Base-by-base conservation (phyloP, 176 grass and related monocot species). In the Hyparrhenia diplandra region DNA sequence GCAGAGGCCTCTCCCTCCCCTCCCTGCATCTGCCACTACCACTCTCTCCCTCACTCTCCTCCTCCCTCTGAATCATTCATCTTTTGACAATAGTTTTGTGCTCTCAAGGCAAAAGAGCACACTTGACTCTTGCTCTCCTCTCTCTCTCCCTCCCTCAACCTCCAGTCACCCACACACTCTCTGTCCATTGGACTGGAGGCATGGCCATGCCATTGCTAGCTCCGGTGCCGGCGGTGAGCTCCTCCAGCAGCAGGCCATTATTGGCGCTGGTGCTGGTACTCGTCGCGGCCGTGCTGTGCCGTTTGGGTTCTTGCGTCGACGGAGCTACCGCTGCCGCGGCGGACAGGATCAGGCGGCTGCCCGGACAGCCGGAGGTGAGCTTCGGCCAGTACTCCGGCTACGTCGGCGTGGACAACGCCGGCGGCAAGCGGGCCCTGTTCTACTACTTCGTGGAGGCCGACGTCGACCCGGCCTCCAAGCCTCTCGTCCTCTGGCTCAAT, bases 371-470 rank as follows among this genome's bases (percentile, higher is more conserved):
- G 16, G 83, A 91, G 62, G 92, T 98, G 66, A 87, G 49, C 80
- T 98, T 98, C 67, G 85, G 52, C 65, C 96, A 98, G 82, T 92
- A 89, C 91, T 93, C 92, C 13, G 96, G 92, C 23, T 98, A 98
- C 80, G 73, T 98, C 49, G 75, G 41, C 1, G 92, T 98, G 82
- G 96, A 92, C 36, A n/a, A n/a, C n/a, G 84, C 73, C 10, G 80
- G 78, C 41, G 86, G 78, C 68, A 86, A 58, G 62, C 87, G 96
- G 81, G 90, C 75, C n/a, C 92, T 98, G 62, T 98, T 98, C 84
- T 98, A 98, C 96, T 98, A 98, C 83, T 98, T 98, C 42, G 96
- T 88, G 5, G 90, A 95, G 88, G 88, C 96, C 25, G 95, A 95
- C 86, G 23, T 89, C 42, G 92, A 93, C 67, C 82, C 95, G 2